Percentiles rank a stretch among this genome's conserved stretches.
Conservation (phyloP, 805 yeast genomes). For the Myxozyma sirexii region DNA sequence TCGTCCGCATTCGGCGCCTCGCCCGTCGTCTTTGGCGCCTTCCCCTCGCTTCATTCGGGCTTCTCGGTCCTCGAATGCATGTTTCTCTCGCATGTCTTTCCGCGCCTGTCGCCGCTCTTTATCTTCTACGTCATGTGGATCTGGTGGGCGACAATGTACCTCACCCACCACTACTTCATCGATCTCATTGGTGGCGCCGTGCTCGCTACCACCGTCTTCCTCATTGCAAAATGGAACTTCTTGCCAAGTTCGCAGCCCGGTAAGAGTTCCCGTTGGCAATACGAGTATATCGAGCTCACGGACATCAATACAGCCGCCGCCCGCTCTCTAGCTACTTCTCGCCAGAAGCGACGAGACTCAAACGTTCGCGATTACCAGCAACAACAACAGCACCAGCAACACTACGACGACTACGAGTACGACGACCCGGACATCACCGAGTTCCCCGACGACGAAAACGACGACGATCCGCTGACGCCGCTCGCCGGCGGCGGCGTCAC, state of each 20-base stretch:
- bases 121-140: constrained; percentile 81
- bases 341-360: constrained; percentile 6
- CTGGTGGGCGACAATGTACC: constrained; percentile 98
- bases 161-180: constrained; percentile 93
- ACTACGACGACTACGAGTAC: constrained; percentile 1
- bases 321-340: background rate
- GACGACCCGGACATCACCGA: background rate
- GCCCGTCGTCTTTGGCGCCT: constrained; percentile 93
- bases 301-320: constrained; percentile 14
- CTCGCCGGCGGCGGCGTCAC: constrained; percentile 7
- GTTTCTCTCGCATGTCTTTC: constrained; percentile 82
- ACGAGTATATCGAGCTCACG: constrained; percentile 43
- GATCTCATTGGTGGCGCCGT: constrained; percentile 91
- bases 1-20: constrained; percentile 80
- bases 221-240: constrained; percentile 62
- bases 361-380: background rate
- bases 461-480: constrained; percentile 13
- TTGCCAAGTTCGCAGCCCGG: constrained; percentile 57
- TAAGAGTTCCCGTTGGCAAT: constrained; percentile 49
- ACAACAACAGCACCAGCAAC: background rate
- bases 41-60: constrained; percentile 85
- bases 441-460: background rate
- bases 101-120: constrained; percentile 66
- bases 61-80: constrained; percentile 93
- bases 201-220: constrained; percentile 70